These are phyloP conservation scores for Madurella mycetomatis DNA, from an alignment of 2,329 filamentous ascomycete genomes.

Conservation along the genomic window DNA sequence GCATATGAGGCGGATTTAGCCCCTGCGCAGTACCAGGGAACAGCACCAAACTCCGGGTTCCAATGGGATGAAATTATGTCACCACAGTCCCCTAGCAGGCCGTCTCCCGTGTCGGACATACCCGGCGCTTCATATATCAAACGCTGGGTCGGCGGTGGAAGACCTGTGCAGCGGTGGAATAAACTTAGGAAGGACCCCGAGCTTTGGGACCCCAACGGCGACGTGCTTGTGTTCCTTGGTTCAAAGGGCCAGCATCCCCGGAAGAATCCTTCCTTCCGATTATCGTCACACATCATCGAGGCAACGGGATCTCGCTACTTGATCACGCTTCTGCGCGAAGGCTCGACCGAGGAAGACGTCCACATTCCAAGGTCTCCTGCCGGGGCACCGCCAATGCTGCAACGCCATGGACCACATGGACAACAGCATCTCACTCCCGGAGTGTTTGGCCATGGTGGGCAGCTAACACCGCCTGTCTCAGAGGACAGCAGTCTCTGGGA, in stretches of 20 bases:
- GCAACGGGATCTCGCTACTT: constrained; percentile 52
- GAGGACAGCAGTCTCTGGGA: constrained; percentile 41
- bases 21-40: constrained; percentile 2
- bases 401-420: constrained; percentile 28
- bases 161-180: constrained; percentile 50
- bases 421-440: constrained; percentile 27
- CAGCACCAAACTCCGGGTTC: constrained; percentile 15
- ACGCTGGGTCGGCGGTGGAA: constrained; percentile 50
- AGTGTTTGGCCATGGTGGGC: constrained; percentile 29
- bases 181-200: constrained; percentile 57
- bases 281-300: constrained; percentile 57
- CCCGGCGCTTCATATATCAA: constrained; percentile 40
- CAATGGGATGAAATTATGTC: constrained; percentile 26
- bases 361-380: constrained; percentile 41
- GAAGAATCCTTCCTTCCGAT: constrained; percentile 50
- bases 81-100: constrained; percentile 38
- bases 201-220: constrained; percentile 57
- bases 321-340: constrained; percentile 50
- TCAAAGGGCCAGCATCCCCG: constrained; percentile 41
- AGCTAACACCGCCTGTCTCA: constrained; percentile 42
- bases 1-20: constrained; percentile 16
- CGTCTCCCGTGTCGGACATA: constrained; percentile 39
- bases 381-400: constrained; percentile 38
- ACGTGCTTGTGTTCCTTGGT: constrained; percentile 54
- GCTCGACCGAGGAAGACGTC: constrained; percentile 46